These are phyloP conservation scores for Fusarium sp. DNA, from an alignment of 2,329 filamentous ascomycete genomes.

Conservation along the genomic window DNA sequence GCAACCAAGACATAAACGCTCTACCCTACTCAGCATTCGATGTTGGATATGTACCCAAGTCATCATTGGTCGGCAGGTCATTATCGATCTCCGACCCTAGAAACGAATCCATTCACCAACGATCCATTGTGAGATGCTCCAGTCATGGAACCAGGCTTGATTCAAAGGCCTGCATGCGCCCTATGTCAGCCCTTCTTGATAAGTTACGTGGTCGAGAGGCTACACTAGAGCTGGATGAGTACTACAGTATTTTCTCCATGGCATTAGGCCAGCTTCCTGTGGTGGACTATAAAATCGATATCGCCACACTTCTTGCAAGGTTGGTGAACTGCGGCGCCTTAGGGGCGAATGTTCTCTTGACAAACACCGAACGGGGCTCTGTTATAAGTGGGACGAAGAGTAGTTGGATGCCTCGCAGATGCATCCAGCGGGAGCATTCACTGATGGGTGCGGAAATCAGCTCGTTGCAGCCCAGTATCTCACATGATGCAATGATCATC, in stretches of 20 bases:
- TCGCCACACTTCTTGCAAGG: not conserved
- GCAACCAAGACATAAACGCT: not conserved
- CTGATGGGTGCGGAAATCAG: not conserved
- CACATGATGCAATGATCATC: not conserved
- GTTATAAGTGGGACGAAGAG: fast-evolving
- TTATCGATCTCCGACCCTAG: not conserved
- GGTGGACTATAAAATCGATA: not conserved
- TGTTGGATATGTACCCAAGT: not conserved
- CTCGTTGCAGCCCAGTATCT: not conserved
- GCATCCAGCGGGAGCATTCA: not conserved
- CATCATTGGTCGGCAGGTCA: not conserved
- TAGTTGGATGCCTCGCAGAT: not conserved
- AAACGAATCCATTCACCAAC: not conserved
- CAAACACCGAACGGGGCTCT: not conserved
- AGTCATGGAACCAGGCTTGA: not conserved
- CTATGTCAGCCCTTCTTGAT: not conserved
- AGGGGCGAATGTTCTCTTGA: not conserved
- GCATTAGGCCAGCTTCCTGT: not conserved
- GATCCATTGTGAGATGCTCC: not conserved
- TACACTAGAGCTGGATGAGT: not conserved
- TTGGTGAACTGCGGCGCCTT: not conserved
- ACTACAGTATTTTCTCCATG: not conserved
- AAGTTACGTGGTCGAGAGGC: not conserved
- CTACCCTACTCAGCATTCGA: not conserved
- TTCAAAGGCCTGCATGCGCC: not conserved